These are phyloP conservation scores for Botrytis porri DNA, from an alignment of 2,329 filamentous ascomycete genomes.

Conservation along the genomic window DNA sequence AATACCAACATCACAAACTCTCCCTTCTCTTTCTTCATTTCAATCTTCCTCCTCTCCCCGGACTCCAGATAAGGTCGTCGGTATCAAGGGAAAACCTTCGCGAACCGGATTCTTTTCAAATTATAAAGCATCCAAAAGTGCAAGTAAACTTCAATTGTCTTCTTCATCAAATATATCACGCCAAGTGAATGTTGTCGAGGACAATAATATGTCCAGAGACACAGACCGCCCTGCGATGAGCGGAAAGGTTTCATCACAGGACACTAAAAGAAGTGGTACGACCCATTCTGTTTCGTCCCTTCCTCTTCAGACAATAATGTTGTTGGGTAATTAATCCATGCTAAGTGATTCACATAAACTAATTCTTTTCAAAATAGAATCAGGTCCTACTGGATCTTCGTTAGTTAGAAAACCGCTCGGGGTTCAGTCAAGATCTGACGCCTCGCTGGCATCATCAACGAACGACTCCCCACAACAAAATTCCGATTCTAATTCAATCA, in stretches of 20 bases:
- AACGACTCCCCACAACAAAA: constrained; percentile 21
- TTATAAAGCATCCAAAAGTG: constrained; percentile 47
- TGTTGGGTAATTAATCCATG: constrained; percentile 9
- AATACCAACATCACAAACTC: constrained; percentile 27
- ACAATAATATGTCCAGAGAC: constrained; percentile 39
- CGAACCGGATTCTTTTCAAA: constrained; percentile 46
- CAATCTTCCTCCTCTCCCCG: constrained; percentile 19
- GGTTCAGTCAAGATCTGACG: constrained; percentile 32
- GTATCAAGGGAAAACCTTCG: constrained; percentile 30
- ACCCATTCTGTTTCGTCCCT: constrained; percentile 26
- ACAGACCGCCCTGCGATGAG: constrained; percentile 33
- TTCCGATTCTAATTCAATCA: constrained; percentile 24
- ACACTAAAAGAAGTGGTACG: constrained; percentile 36
- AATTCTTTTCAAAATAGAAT: constrained; percentile 27
- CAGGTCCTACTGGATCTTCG: constrained; percentile 27
- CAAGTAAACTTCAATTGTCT: constrained; percentile 41
- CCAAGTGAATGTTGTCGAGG: constrained; percentile 32
- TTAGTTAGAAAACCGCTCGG: constrained; percentile 34
- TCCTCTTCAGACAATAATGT: constrained; percentile 16
- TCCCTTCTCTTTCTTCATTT: constrained; percentile 27
- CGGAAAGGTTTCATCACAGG: constrained; percentile 35
- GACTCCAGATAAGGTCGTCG: constrained; percentile 21
- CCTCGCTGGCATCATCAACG: constrained; percentile 29
- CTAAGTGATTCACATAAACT: constrained; percentile 11
- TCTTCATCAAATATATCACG: constrained; percentile 29